Evolutionary conservation across 805 yeast species (phyloP).

Genomic region (Suhomyces sp.): DNA sequence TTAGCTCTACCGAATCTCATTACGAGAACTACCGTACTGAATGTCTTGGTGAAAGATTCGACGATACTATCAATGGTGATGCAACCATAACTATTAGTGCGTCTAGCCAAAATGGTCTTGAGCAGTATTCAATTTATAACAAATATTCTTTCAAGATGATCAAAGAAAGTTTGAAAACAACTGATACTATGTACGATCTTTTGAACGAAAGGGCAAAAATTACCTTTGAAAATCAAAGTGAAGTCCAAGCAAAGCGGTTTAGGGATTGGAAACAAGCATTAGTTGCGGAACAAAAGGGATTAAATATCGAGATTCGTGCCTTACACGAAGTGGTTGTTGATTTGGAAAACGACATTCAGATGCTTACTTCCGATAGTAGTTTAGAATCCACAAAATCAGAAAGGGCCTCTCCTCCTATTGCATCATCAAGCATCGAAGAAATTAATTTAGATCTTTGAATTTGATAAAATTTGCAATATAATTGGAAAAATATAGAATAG

Average conservation of each 20-base stretch:
- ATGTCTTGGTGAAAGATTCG: constrained; percentile 51
- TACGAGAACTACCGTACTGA: constrained; percentile 68
- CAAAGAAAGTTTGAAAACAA: constrained; percentile 39
- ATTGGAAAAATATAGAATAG: no score
- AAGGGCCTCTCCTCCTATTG: no score
- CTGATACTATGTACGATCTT: constrained; percentile 48
- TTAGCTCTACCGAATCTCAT: constrained; percentile 71
- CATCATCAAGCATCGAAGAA: no score
- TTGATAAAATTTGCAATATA: no score
- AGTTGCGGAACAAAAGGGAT: constrained; percentile 51
- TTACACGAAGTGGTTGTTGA: no score
- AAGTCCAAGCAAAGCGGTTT: constrained; percentile 54
- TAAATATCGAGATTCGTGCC: constrained; percentile 54
- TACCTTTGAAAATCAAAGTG: constrained; percentile 43
- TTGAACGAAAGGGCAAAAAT: constrained; percentile 44
- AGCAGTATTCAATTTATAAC: constrained; percentile 39
- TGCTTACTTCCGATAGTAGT: no score
- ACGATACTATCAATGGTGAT: constrained; percentile 11
- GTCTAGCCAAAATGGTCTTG: constrained; percentile 23
- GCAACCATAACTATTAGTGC: not conserved
- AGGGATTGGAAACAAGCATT: constrained; percentile 62
- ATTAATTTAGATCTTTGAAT: no score
- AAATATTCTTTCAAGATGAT: constrained; percentile 34
- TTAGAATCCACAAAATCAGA: no score
- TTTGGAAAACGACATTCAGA: no score